Evolutionary conservation across 768 basidiomycete species (phyloP).

Genomic region (Amanita jacksonii): DNA sequence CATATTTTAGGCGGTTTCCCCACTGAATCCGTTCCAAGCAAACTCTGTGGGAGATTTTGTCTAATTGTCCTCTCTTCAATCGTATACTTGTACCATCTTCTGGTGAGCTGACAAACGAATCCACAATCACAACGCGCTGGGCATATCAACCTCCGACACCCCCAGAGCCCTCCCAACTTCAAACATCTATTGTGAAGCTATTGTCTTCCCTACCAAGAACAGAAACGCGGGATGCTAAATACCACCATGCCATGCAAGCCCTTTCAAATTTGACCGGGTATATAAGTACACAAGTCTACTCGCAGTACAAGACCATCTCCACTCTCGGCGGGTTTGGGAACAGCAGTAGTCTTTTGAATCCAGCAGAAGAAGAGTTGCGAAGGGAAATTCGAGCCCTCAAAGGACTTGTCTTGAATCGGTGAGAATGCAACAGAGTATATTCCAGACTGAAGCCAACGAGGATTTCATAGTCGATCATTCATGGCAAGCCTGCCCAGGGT

Average conservation of each 20-base stretch:
- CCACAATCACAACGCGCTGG: slow-evolving; percentile 23
- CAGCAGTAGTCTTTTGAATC: slow-evolving; percentile 17
- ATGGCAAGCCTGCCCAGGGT: slow-evolving; percentile 24
- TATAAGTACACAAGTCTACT: slow-evolving; percentile 65
- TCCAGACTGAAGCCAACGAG: neutral
- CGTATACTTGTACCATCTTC: slow-evolving; percentile 5
- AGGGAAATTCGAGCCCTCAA: slow-evolving; percentile 72
- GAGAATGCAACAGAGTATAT: slow-evolving; percentile 13
- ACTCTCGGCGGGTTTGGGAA: slow-evolving; percentile 19
- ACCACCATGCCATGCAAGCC: slow-evolving; percentile 55
- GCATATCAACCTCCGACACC: slow-evolving; percentile 26
- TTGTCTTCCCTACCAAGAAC: slow-evolving; percentile 27
- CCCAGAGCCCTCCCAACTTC: slow-evolving; percentile 26
- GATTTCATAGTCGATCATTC: slow-evolving; percentile 29
- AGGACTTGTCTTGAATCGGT: slow-evolving; percentile 71
- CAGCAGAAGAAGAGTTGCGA: slow-evolving; percentile 59
- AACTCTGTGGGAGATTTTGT: slow-evolving; percentile 58
- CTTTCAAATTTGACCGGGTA: slow-evolving; percentile 73
- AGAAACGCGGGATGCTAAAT: slow-evolving; percentile 24
- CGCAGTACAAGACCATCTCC: slow-evolving; percentile 30
- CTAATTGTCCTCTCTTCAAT: slow-evolving; percentile 39
- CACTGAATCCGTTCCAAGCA: slow-evolving; percentile 15
- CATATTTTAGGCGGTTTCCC: neutral
- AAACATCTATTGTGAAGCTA: slow-evolving; percentile 27
- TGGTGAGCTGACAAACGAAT: slow-evolving; percentile 15